These are phyloP conservation scores for Lichtheimia corymbifera DNA, from an alignment of 371 early-diverging fungal genomes.

Conservation along the genomic window DNA sequence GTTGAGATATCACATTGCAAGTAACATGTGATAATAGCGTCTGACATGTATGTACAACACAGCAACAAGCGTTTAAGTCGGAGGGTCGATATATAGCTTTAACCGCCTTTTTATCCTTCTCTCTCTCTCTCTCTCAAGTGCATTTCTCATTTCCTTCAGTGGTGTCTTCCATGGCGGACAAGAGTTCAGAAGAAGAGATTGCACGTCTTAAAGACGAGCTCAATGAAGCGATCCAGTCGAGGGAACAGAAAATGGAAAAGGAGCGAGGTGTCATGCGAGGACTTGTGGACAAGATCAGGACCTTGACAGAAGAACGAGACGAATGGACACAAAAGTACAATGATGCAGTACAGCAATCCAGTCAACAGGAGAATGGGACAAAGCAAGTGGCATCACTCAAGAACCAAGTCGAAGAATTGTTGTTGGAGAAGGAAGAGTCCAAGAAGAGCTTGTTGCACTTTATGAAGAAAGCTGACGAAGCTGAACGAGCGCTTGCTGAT, in stretches of 20 bases:
- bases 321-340: constrained; percentile 12
- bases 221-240: constrained; percentile 14
- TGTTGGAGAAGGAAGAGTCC: constrained; percentile 46
- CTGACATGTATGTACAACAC: too few relatives aligned
- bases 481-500: constrained; percentile 12
- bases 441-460: constrained; percentile 42
- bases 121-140: too few relatives aligned
- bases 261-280: constrained; percentile 44
- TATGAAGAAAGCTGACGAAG: constrained; percentile 43
- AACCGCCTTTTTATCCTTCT: too few relatives aligned
- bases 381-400: constrained; percentile 27
- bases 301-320: constrained; percentile 32
- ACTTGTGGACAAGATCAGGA: constrained; percentile 41
- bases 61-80: too few relatives aligned
- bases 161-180: neutral
- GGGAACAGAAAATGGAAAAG: constrained; percentile 24
- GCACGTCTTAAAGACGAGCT: constrained; percentile 21
- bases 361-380: constrained; percentile 4
- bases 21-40: too few relatives aligned
- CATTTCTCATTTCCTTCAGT: too few relatives aligned
- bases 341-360: neutral
- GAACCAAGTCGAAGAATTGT: constrained; percentile 44
- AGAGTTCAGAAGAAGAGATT: constrained; percentile 18
- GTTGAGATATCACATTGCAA: too few relatives aligned
- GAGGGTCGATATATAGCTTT: too few relatives aligned